Evolutionary conservation across 345 rosid genomes (phyloP).

Genomic region (Acer negundo): DNA sequence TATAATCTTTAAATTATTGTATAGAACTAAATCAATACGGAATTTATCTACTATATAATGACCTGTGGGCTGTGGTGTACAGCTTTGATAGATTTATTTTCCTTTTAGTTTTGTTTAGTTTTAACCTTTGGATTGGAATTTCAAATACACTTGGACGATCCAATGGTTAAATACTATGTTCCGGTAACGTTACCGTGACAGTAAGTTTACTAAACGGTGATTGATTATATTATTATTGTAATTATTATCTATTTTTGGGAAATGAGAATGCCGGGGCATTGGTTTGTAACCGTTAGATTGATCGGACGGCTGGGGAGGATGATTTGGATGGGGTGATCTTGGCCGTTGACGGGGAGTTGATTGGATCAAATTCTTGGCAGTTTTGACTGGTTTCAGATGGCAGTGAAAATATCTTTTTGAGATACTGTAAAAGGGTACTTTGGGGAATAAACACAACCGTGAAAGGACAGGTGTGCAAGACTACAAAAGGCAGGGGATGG

Average conservation of each 20-base stretch:
- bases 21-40: too few species aligned
- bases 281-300: not conserved
- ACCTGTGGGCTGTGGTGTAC: too few species aligned
- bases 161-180: too few species aligned
- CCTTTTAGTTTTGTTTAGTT: too few species aligned
- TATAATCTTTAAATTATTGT: too few species aligned
- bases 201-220: too few species aligned
- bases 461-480: slow-evolving; percentile 11
- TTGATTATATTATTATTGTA: too few species aligned
- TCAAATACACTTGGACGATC: too few species aligned
- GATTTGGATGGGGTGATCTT: slow-evolving; percentile 1
- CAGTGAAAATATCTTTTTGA: slow-evolving; percentile 22
- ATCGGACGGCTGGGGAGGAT: slow-evolving; percentile 34
- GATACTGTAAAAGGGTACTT: slow-evolving; percentile 11
- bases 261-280: slow-evolving; percentile 4
- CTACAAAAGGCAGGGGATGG: not conserved
- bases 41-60: too few species aligned
- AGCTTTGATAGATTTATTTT: too few species aligned
- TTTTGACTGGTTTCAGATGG: slow-evolving; percentile 8
- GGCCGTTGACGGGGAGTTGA: slow-evolving; percentile 29
- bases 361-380: not conserved
- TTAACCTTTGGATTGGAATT: too few species aligned
- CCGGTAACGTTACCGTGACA: too few species aligned
- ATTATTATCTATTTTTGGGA: slow-evolving; percentile 15
- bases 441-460: not conserved